A percentile compares a stretch with the other conserved stretches of the same genome.
These are phyloP conservation scores for Allantophomopsis lycopodina DNA, from an alignment of 2,329 filamentous ascomycete genomes.

Conservation along the genomic window DNA sequence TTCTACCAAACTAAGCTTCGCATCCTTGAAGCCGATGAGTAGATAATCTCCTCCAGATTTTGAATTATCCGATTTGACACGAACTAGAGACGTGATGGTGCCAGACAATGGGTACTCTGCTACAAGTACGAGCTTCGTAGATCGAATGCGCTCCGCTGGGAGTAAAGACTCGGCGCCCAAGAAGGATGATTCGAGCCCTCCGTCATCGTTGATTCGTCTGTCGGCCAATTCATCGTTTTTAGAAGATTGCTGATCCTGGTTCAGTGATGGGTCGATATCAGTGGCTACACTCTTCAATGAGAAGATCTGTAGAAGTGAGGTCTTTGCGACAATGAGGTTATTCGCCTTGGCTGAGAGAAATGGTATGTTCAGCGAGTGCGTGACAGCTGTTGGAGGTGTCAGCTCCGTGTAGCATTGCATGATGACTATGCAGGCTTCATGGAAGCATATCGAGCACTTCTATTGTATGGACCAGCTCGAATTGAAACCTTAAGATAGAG, in stretches of 20 bases:
- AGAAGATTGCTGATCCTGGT: constrained; percentile 15
- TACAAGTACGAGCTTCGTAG: constrained; percentile 70
- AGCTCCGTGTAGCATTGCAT: constrained; percentile 99
- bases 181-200: constrained; percentile 53
- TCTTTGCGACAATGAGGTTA: constrained; percentile 86
- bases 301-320: constrained; percentile 88
- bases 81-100: constrained; percentile 69
- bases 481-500: too few relatives aligned
- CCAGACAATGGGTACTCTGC: constrained; percentile 76
- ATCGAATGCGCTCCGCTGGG: constrained; percentile 48
- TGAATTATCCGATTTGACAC: constrained; percentile 58
- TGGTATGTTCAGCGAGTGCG: constrained; percentile 68
- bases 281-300: constrained; percentile 52
- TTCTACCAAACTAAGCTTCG: constrained; percentile 83
- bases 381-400: constrained; percentile 85
- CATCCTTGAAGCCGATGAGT: constrained; percentile 74
- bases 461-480: too few relatives aligned
- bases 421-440: constrained; percentile 6
- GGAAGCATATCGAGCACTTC: too few relatives aligned
- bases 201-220: constrained; percentile 38
- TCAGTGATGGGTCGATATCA: constrained; percentile 29
- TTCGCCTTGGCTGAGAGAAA: constrained; percentile 63
- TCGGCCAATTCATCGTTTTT: constrained; percentile 34
- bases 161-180: constrained; percentile 48
- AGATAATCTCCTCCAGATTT: constrained; percentile 75